Base-by-base conservation (phyloP, 176 grass and related monocot species). In the Miscanthus lutarioriparius region DNA sequence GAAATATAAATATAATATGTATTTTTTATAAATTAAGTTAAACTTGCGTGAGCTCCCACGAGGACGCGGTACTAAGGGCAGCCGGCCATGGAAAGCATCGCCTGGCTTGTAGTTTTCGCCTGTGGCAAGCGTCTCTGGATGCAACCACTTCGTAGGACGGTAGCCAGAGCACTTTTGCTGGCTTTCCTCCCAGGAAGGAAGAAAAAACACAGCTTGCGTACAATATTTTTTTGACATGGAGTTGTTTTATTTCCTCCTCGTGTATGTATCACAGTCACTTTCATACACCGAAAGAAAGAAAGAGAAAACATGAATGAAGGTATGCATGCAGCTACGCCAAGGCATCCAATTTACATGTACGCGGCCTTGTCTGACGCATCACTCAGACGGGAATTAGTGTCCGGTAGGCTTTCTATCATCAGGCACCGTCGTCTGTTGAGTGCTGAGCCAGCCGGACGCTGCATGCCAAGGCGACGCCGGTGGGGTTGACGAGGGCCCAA, bases 41-140 rank as follows among this genome's bases (percentile, higher is more conserved):
- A n/a, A n/a, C n/a, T n/a, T n/a, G n/a, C n/a, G n/a, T n/a, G n/a
- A 64, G 82, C 66, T 72, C 67, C 75, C 84, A 75, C 89, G 87
- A 84, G 53, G 44, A 49, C 41, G 80, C 51, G 65, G 68, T 36
- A 80, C 81, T 36, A 75, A 62, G 64, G 76, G 56, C 61, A 56
- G 89, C 70, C 85, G 85, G 76, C 51, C 85, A 83, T 87, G 70
- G 89, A 87, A 91, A 84, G 80, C 53, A 81, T 84, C 81, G 70
- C 70, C 89, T 56, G 48, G 23, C 69, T 84, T 91, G 81, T 68
- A 70, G 69, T 33, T 80, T 75, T 74, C 75, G 80, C 75, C 45
- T 80, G 75, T 83, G 68, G n/a, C 75, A 8, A 39, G 67, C 59
- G 75, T 26, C 41, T 47, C 39, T 54, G 39, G 70, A 72, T 23